These are phyloP conservation scores for Orbilia oligospora DNA, from an alignment of 2,329 filamentous ascomycete species.

Conservation along the genomic window DNA sequence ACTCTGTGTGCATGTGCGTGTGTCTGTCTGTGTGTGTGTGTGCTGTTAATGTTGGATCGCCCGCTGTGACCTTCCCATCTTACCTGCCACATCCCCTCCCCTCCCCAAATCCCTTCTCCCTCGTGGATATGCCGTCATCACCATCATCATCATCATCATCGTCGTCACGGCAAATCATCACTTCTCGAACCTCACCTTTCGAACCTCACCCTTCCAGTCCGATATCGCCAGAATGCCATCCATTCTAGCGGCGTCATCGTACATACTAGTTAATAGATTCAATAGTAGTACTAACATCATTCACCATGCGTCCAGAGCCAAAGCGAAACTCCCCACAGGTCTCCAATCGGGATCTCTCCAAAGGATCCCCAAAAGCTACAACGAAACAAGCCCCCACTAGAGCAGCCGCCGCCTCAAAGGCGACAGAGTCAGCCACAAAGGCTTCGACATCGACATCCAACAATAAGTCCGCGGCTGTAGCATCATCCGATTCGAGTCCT, in stretches of 20 bases:
- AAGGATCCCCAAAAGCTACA: conserved; percentile 46
- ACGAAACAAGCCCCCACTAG: conserved; percentile 36
- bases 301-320: conserved; percentile 47
- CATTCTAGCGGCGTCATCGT: background rate
- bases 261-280: background rate
- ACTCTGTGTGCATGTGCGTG: too few relatives aligned
- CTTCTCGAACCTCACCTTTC: conserved; percentile 3
- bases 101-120: conserved; percentile 1
- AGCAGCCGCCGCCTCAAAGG: conserved; percentile 30
- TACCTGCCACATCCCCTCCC: background rate
- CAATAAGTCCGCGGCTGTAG: background rate
- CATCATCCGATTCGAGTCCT: conserved; percentile 36
- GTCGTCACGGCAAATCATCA: background rate
- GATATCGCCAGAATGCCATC: background rate
- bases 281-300: conserved; percentile 29
- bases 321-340: conserved; percentile 52
- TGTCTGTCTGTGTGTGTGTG: too few relatives aligned
- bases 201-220: background rate
- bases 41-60: background rate
- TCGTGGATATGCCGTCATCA: background rate
- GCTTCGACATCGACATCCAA: conserved; percentile 28
- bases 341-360: conserved; percentile 49
- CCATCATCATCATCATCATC: background rate
- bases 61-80: background rate
- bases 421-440: conserved; percentile 31